These are phyloP conservation scores for Ambrosia artemisiifolia DNA, from an alignment of 129 eudicot genomes.

Conservation along the genomic window DNA sequence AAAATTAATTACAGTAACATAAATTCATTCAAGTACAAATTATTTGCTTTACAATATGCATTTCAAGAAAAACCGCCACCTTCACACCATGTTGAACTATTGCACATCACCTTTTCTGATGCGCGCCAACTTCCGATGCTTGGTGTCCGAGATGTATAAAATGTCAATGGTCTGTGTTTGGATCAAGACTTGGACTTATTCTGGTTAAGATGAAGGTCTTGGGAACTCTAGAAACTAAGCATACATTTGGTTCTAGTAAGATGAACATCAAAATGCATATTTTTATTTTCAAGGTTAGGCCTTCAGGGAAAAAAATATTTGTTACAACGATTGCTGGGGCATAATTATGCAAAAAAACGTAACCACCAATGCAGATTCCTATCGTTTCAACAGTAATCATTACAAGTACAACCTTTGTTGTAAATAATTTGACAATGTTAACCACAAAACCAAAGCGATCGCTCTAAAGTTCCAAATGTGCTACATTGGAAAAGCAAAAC, in stretches of 20 bases:
- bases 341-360: not conserved
- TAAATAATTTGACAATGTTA: conserved; percentile 6
- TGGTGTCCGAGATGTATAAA: too few species aligned
- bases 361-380: not conserved
- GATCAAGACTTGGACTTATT: not conserved
- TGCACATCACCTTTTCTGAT: too few species aligned
- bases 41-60: too few species aligned
- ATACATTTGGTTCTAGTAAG: not conserved
- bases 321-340: not conserved
- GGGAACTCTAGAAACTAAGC: not conserved
- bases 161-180: too few species aligned
- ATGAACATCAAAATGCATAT: conserved; percentile 8
- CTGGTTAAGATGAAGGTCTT: not conserved
- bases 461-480: conserved; percentile 29
- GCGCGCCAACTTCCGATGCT: too few species aligned
- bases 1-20: too few species aligned
- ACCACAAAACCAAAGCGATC: not conserved
- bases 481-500: conserved; percentile 40
- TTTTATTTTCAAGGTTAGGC: conserved; percentile 17
- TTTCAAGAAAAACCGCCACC: too few species aligned
- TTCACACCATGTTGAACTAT: too few species aligned
- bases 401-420: conserved; percentile 17
- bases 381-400: not conserved
- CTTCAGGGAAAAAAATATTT: conserved; percentile 1
- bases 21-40: too few species aligned